Percentiles rank a stretch among this genome's conserved stretches.
These are phyloP conservation scores for Hordeum pubiflorum DNA, from an alignment of 202 grass and related monocot species.

Conservation along the genomic window DNA sequence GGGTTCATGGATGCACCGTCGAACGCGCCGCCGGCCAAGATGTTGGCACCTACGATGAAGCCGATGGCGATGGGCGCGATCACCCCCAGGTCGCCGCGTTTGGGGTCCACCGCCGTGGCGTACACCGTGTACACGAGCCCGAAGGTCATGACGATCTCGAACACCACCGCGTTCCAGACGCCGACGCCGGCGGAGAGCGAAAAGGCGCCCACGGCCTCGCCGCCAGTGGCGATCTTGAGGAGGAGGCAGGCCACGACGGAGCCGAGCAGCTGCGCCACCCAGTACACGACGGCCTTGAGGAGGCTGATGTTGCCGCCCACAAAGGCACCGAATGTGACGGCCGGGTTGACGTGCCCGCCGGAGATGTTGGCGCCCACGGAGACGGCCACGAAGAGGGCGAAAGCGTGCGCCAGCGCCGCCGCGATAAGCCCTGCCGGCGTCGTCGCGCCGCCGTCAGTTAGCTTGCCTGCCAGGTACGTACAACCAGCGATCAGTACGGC, in stretches of 20 bases:
- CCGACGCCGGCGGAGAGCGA: constrained; percentile 52
- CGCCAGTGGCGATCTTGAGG: constrained; percentile 58
- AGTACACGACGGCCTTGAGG: constrained; percentile 56
- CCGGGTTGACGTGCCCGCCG: constrained; percentile 82
- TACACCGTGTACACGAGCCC: constrained; percentile 85
- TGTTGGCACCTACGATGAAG: constrained; percentile 78
- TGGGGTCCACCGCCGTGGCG: constrained; percentile 65
- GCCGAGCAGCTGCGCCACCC: constrained; percentile 71
- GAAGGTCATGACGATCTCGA: constrained; percentile 84
- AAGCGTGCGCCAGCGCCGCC: constrained; percentile 52
- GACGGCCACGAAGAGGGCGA: constrained; percentile 61
- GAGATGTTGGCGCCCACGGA: constrained; percentile 76
- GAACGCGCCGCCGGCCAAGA: constrained; percentile 73
- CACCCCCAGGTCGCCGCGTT: constrained; percentile 44
- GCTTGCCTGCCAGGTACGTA: constrained; percentile 34
- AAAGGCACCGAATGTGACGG: constrained; percentile 75
- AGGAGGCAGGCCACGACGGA: constrained; percentile 69
- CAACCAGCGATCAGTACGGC: background rate
- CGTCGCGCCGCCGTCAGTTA: constrained; percentile 45
- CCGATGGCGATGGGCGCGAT: constrained; percentile 78
- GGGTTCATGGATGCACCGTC: constrained; percentile 87
- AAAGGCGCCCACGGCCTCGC: constrained; percentile 40
- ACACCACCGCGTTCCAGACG: constrained; percentile 56
- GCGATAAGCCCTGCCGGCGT: constrained; percentile 53
- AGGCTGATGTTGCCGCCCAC: constrained; percentile 75